Percentiles rank a stretch among this genome's conserved stretches.
Evolutionary conservation across 1,139 yeast genomes (phyloP).

Genomic region (Protomyces pachydermus): DNA sequence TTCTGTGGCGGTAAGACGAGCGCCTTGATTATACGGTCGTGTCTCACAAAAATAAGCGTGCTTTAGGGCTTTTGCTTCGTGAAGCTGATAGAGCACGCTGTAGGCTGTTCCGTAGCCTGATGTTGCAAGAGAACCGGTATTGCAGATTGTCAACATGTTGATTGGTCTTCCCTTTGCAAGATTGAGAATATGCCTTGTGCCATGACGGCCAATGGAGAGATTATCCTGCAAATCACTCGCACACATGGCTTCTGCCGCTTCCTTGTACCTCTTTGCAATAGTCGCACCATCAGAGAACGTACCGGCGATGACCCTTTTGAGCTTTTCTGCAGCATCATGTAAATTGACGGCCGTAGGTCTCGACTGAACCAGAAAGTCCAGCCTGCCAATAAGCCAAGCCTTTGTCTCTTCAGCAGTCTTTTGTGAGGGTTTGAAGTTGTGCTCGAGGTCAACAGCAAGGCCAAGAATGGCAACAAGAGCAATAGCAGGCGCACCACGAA

Average conservation of each 20-base stretch:
- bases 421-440: conserved; percentile 10
- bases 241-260: conserved; percentile 57
- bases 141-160: conserved; percentile 71
- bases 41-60: conserved; percentile 89
- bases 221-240: conserved; percentile 76
- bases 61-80: conserved; percentile 45
- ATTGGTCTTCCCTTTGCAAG: conserved; percentile 40
- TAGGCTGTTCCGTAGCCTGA: conserved; percentile 97
- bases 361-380: conserved; percentile 65
- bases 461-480: conserved; percentile 90
- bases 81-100: conserved; percentile 76
- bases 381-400: conserved; percentile 41
- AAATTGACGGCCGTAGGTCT: conserved; percentile 96
- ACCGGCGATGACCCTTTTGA: conserved; percentile 41
- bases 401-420: conserved; percentile 29
- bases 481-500: conserved; percentile 97
- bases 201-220: conserved; percentile 70
- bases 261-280: conserved; percentile 44
- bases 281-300: conserved; percentile 31
- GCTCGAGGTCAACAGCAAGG: conserved; percentile 61
- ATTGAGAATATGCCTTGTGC: conserved; percentile 60
- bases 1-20: conserved; percentile 87
- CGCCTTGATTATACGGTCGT: conserved; percentile 94
- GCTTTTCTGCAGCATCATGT: conserved; percentile 66
- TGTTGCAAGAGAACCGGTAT: conserved; percentile 73